Base-by-base conservation (phyloP, 768 basidiomycete genomes). In the Pholiota microspora region DNA sequence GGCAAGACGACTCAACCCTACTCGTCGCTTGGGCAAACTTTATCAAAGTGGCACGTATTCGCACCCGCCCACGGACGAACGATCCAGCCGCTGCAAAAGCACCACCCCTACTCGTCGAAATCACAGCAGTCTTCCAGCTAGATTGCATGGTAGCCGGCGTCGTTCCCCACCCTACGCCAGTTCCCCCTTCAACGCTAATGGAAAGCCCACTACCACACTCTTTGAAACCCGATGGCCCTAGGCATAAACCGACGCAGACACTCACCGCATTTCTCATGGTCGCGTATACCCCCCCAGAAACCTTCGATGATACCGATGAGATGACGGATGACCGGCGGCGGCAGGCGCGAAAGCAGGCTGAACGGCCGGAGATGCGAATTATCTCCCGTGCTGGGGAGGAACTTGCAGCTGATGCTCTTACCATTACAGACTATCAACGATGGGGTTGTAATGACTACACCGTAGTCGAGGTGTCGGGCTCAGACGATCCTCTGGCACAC, bases 131-230 rank as follows among this genome's bases (percentile, higher is more conserved):
- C 35, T 93, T 98, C 70, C 88, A 94, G 64, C 76, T 98, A 44
- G 97, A 98, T 68, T 94, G 91, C 67, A 95, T 97, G 92, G 83
- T 98, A 35, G 83, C 94, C 1, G 95, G 95, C 18, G 85, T 99
- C 53, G 82, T 88, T 2, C 89, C 92, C 4, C 91, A 94, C 68
- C 82, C 83, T 1, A 74, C 78, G 42, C 69, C 77, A 3, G 59
- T 68, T 40, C 55, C 70, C 29, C 24, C 56, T 4, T 61, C 65
- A 13, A 29, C 55, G 18, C 18, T 62, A 32, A 40, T 53, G 12
- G 40, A 49, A 9, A 56, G 62, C 57, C 58, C 36, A 3, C 52
- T 65, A 3, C 58, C 58, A 35, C 21, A 45, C 25, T 61, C 65
- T 2, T 44, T 60, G 5, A 61, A 59, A 35, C 55, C 56, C 32